Evolutionary conservation across 352 stramenopile genomes (phyloP), one percentile per base, ranked within the genome.

Genomic region (Hyphochytrium catenoides): DNA sequence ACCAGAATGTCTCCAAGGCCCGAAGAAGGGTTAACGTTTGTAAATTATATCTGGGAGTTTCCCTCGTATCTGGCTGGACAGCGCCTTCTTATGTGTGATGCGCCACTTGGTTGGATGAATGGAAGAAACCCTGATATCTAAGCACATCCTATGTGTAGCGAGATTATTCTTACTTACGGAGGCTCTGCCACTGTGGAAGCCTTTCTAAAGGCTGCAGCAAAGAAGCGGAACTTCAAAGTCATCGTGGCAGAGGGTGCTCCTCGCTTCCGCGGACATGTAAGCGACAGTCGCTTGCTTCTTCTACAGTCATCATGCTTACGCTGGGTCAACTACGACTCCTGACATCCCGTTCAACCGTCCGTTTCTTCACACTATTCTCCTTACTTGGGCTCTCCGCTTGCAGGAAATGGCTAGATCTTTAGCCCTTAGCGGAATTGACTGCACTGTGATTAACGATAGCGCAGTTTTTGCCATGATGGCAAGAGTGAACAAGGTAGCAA

Each of bases 391-490:
- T n/a, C n/a, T n/a, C n/a, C n/a, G n/a, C n/a, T n/a, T n/a, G n/a
- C n/a, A 38, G 33, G 30, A 30, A 12, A 75, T 78, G 69, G 84
- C 79, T 5, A 76, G 85, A 41, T 63, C 56, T 23, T 58, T 95
- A 15, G 73, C 76, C 7, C 57, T 84, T 49, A 69, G 64, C 19
- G 79, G 74, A 5, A 88, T 95, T 26, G 66, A 93, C 39, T 82
- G 84, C 24, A 95, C 81, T 19, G 64, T 97, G 12, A 96, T 97
- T 52, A 75, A 76, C 8, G 90, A 98, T 55, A 90, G 75, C 43
- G 85, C 84, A 4, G 82, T 95, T 24, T 96, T 93, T 49, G 86
- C 85, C 9, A 82, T 97, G 47, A 97, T 98, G 89, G 79, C 85
- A 14, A 72, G 89, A 17, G 85, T 97, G 22, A 97, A 97, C 63